These are phyloP conservation scores for Moniliophthora roreri DNA, from an alignment of 1,284 basidiomycete genomes.

Conservation along the genomic window DNA sequence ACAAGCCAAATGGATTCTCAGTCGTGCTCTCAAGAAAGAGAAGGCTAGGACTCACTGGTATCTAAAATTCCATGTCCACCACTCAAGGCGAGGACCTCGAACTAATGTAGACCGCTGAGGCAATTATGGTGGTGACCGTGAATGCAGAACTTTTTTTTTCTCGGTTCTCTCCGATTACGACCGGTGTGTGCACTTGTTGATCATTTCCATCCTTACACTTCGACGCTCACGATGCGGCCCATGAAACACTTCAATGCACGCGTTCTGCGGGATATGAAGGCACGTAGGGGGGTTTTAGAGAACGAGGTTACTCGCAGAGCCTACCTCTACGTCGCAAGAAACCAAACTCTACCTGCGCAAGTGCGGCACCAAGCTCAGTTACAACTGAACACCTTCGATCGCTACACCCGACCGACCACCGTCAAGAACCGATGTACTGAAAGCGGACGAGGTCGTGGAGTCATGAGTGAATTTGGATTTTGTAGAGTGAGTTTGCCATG, in stretches of 20 bases:
- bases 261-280: constrained; percentile 77
- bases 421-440: constrained; percentile 89
- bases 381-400: constrained; percentile 86
- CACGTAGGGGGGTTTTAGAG: constrained; percentile 65
- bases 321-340: constrained; percentile 88
- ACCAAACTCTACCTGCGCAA: constrained; percentile 79
- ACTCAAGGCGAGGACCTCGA: constrained; percentile 1
- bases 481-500: constrained; percentile 67
- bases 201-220: neutral
- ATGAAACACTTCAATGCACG: constrained; percentile 43
- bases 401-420: constrained; percentile 78
- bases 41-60: constrained; percentile 10
- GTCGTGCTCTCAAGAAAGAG: neutral
- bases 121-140: neutral
- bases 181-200: neutral
- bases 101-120: neutral
- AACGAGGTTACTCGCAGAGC: constrained; percentile 84
- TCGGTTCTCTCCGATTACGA: neutral
- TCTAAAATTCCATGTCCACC: constrained; percentile 1
- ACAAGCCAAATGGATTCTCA: neutral
- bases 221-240: neutral
- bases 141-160: neutral
- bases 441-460: constrained; percentile 82
- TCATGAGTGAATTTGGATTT: constrained; percentile 87
- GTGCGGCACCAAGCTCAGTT: constrained; percentile 96